Evolutionary conservation across 768 basidiomycete species (phyloP), one percentile per base, ranked within the genome.

Genomic region (Phallus indusiatus): DNA sequence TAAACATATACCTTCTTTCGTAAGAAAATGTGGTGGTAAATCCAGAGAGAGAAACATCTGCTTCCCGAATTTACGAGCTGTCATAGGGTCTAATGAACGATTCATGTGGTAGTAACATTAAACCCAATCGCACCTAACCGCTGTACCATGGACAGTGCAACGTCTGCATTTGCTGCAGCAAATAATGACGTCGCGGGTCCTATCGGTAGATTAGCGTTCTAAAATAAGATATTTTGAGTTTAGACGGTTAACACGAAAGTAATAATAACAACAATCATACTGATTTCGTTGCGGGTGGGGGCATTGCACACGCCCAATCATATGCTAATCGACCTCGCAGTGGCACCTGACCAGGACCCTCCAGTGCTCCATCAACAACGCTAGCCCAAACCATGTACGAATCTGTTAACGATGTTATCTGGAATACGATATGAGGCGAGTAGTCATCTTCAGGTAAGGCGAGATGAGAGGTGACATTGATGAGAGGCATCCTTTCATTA

Each of bases 261-360:
- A 56, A 47, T 33, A 42, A 34, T 63, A 51, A 42, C 14, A 49
- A 53, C 34, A 28, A 28, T 28, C 28, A 28, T 7, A 54, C n/a
- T 67, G 68, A 60, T 63, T 76, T 75, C 55, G 69, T 66, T 55
- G 63, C 60, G 28, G 28, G 28, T 17, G 80, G 70, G 21, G 89
- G 88, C 86, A 90, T 89, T 33, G 85, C 89, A 66, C 84, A 88
- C 21, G 85, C 87, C 90, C 90, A 92, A 65, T 93, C 90, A 60
- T 73, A 77, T 65, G 80, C 81, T 56, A 92, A 72, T 48, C 69
- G 74, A 22, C 90, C 90, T 37, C 73, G 72, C 47, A 71, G 68
- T 0, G 79, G 72, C n/a, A 81, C 81, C 17, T 42, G 75, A 54
- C 73, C 72, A 36, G 75, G 76, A 60, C 75, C 73, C 55, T 76